Evolutionary conservation across 225 moss, liverwort and hornwort species (phyloP).

Genomic region (Bryoerythrophyllum caledonicum): DNA sequence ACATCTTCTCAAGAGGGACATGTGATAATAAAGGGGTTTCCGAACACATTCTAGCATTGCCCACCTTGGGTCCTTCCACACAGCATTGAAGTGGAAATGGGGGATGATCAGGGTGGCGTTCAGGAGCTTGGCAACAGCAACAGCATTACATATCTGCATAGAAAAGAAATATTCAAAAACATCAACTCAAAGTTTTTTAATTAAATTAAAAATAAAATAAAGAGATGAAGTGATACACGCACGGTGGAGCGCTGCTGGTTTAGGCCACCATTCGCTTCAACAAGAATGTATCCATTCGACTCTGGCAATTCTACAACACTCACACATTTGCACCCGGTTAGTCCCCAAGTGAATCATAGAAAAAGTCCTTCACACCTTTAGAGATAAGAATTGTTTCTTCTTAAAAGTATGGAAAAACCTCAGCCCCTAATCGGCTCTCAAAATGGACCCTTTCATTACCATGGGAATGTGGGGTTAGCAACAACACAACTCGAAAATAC

Average conservation of each 20-base stretch:
- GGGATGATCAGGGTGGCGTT: conserved; percentile 83
- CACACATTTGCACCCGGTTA: background rate
- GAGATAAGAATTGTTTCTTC: too few species aligned
- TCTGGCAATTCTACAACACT: conserved; percentile 44
- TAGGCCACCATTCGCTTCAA: conserved; percentile 84
- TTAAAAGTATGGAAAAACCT: too few species aligned
- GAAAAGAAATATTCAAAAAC: too few species aligned
- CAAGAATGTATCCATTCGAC: conserved; percentile 68
- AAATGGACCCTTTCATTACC: too few species aligned
- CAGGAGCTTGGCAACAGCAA: conserved; percentile 75
- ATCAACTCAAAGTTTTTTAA: too few species aligned
- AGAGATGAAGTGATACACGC: too few species aligned
- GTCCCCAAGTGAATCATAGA: too few species aligned
- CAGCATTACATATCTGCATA: conserved; percentile 82
- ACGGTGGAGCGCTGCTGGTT: conserved; percentile 87
- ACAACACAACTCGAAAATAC: too few species aligned
- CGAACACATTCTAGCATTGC: background rate
- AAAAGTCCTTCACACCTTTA: background rate
- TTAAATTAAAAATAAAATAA: too few species aligned
- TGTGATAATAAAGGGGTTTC: background rate
- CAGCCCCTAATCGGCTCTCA: too few species aligned
- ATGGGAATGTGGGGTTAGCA: too few species aligned
- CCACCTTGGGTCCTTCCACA: conserved; percentile 85
- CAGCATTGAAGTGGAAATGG: conserved; percentile 78
- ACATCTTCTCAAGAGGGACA: too few species aligned